Conservation (phyloP, 2,329 filamentous ascomycete genomes). For the Clarireedia hainanense region DNA sequence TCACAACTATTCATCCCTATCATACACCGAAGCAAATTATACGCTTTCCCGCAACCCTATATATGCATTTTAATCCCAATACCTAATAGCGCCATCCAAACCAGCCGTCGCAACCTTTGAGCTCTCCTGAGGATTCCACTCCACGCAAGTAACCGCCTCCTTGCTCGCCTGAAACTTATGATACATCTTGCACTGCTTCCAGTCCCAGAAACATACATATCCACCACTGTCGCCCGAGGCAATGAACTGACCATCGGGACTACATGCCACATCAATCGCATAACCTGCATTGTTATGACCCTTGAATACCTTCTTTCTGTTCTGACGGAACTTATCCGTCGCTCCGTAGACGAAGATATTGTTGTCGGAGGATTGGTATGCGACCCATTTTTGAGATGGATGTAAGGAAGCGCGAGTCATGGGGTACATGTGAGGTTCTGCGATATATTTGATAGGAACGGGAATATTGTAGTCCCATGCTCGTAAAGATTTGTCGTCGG, state of each 20-base stretch:
- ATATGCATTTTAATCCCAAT: conserved; percentile 65
- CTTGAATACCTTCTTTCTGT: conserved; percentile 92
- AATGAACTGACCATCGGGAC: conserved; percentile 86
- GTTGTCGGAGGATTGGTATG: conserved; percentile 90
- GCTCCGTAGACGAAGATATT: conserved; percentile 94
- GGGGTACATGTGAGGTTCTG: conserved; percentile 95
- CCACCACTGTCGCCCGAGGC: conserved; percentile 81
- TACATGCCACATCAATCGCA: conserved; percentile 81
- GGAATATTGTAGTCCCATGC: conserved; percentile 99
- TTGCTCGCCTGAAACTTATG: conserved; percentile 88
- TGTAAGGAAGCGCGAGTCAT: conserved; percentile 81
- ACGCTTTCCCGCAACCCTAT: too few relatives aligned
- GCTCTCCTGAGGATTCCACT: conserved; percentile 97
- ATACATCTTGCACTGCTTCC: conserved; percentile 99
- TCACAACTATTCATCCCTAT: too few relatives aligned
- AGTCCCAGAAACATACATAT: conserved; percentile 95
- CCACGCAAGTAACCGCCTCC: conserved; percentile 73
- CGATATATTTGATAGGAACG: conserved; percentile 96
- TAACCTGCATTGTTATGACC: conserved; percentile 96
- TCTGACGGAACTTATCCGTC: conserved; percentile 93
- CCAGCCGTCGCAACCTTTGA: conserved; percentile 90
- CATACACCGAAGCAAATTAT: too few relatives aligned
- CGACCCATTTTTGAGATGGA: conserved; percentile 87
- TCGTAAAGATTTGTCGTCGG: conserved; percentile 90
- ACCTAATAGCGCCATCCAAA: conserved; percentile 78